Evolutionary conservation across 176 grass and related monocot genomes (phyloP), one percentile per base, ranked within the genome.

Genomic region (Elaeis guineensis): DNA sequence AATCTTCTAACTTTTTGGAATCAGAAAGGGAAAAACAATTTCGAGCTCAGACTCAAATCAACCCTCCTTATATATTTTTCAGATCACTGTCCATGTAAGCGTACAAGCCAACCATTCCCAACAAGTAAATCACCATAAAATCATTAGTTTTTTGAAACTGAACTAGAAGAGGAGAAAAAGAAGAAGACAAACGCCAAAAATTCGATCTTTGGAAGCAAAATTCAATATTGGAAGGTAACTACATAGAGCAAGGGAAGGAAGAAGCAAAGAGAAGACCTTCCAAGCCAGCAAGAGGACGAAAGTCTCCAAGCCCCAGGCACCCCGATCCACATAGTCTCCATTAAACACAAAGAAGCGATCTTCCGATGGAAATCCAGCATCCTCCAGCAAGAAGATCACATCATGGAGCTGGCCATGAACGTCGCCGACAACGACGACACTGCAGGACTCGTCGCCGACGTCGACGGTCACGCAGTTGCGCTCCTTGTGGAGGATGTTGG

Each of bases 321-420:
- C 93, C 16, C 93, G 81, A 53, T 98, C 93, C 5, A 98, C 87
- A 62, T 98, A 98, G 49, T 98, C 93, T 2, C 93, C 93, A 35
- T 98, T 98, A 61, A 98, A 98, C 50, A 98, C 87, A 54, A 98
- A 98, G 63, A 92, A 24, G 1, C 87, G 93, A 0, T 83, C 79
- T 65, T 98, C 81, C 9, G 76, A 81, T 0, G 93, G 93, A 69
- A 89, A 89, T 2, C 93, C 93, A 0, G 93, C 84, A 63, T 98
- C 81, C 62, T 67, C 79, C 56, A 98, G 78, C 48, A 98, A 64
- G 89, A 92, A 98, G 19, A 98, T 76, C 28, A 92, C 87, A 56
- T 98, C 87, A 76, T 98, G 93, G 49, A 98, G 74, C 93, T 98
- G 93, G 18, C 93, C 93, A 55, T 98, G 93, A 26, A 98, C 87